Conservation (phyloP, 2,329 filamentous ascomycete genomes). For the Claviceps africana region DNA sequence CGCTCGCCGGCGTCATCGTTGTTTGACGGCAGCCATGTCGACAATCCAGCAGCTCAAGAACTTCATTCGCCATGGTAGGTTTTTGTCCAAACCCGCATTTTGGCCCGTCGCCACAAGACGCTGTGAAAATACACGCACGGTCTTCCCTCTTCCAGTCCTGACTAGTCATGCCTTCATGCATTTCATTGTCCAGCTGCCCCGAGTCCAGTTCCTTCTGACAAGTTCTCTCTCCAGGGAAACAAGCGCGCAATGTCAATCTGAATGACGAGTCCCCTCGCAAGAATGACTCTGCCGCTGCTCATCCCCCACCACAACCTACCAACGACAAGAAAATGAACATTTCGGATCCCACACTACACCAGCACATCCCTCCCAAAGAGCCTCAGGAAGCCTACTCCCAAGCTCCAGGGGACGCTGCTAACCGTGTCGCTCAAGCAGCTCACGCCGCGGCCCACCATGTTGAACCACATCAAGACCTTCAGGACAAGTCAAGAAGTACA, state of each 20-base stretch:
- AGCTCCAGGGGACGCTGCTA: conserved; percentile 44
- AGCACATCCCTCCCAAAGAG: conserved; percentile 28
- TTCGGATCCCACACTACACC: conserved; percentile 29
- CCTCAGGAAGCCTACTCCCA: conserved; percentile 47
- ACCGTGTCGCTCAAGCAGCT: conserved; percentile 54
- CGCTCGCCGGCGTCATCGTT: conserved; percentile 9
- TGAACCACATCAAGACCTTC: conserved; percentile 44
- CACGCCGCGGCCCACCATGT: conserved; percentile 49
- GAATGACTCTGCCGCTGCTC: conserved; percentile 34
- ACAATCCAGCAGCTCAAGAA: conserved; percentile 94
- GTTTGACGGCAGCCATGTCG: conserved; percentile 32
- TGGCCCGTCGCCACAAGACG: not conserved
- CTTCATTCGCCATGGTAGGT: conserved; percentile 77
- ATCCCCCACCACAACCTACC: conserved; percentile 39
- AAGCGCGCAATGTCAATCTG: conserved; percentile 54
- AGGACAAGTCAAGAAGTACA: conserved; percentile 11
- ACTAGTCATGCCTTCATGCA: not conserved
- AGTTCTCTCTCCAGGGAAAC: conserved; percentile 53
- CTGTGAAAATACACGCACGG: not conserved
- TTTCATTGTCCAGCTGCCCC: not conserved
- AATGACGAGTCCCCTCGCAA: conserved; percentile 38
- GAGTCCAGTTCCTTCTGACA: not conserved
- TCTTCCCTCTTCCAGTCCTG: not conserved
- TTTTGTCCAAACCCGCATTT: not conserved
- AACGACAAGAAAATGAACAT: conserved; percentile 36